Evolutionary conservation across 1,139 yeast genomes (phyloP).

Genomic region (Taphrina populina): DNA sequence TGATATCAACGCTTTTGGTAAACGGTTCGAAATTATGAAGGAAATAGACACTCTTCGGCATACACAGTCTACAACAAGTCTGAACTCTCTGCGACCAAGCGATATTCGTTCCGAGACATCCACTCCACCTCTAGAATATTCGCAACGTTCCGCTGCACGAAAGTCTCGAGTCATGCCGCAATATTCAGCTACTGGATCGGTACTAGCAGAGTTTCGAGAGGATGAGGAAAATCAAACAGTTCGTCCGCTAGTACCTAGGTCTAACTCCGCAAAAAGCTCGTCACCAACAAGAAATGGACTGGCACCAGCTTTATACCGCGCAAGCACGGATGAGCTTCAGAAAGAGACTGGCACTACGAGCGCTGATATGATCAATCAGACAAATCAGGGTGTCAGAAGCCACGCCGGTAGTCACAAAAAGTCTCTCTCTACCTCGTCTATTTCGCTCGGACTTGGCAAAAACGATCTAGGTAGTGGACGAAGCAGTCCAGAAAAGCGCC

Average conservation of each 20-base stretch:
- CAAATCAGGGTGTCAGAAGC: too few relatives aligned
- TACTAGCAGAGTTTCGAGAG: background rate
- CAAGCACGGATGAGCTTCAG: too few relatives aligned
- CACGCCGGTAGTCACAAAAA: conserved; percentile 4
- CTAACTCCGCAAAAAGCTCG: background rate
- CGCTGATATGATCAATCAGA: background rate
- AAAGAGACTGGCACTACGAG: background rate
- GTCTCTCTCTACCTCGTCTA: conserved; percentile 25
- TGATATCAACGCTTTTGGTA: conserved; percentile 90
- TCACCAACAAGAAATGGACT: background rate
- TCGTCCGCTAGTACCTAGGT: conserved; percentile 3
- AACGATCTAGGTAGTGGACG: conserved; percentile 7
- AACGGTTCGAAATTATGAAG: conserved; percentile 85
- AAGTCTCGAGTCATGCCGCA: conserved; percentile 14
- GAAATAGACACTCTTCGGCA: conserved; percentile 69
- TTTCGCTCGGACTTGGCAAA: background rate
- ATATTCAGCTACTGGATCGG: background rate
- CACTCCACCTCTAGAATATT: conserved; percentile 14
- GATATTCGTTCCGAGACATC: background rate
- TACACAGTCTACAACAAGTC: background rate
- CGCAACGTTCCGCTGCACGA: conserved; percentile 16
- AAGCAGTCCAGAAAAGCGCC: conserved; percentile 23
- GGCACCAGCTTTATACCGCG: too few relatives aligned
- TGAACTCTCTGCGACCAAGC: background rate
- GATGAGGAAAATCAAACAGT: background rate